These are phyloP conservation scores for Blastocystis sp. DNA, from an alignment of 352 stramenopile genomes.

Conservation along the genomic window DNA sequence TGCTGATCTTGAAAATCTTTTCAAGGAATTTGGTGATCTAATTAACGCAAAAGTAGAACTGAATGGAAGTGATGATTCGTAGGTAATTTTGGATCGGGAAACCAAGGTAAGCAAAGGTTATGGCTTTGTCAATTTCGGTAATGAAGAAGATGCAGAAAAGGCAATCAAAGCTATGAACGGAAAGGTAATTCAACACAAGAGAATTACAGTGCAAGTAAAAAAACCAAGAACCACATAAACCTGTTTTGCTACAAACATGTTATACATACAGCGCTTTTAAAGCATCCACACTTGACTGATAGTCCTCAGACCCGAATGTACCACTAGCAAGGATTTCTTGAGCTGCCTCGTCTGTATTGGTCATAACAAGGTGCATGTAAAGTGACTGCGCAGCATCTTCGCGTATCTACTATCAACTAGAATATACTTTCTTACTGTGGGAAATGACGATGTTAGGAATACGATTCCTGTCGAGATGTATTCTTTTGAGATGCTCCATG, in stretches of 20 bases:
- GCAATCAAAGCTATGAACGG: constrained; percentile 9
- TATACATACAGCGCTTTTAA: not conserved
- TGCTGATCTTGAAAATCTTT: not conserved
- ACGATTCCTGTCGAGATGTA: not conserved
- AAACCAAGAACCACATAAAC: not conserved
- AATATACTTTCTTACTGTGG: too few relatives aligned
- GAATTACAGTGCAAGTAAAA: constrained; percentile 22
- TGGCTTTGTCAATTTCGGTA: constrained; percentile 27
- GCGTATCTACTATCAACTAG: not conserved
- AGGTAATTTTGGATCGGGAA: constrained; percentile 8
- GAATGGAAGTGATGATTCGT: not conserved
- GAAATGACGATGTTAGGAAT: not conserved
- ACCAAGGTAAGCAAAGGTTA: not conserved
- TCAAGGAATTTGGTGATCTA: not conserved
- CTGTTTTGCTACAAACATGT: constrained; percentile 23
- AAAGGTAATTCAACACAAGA: not conserved
- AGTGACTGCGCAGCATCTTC: not conserved
- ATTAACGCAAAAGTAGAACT: not conserved
- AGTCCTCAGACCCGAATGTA: not conserved
- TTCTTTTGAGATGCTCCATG: not conserved
- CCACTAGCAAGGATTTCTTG: not conserved
- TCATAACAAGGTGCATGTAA: not conserved
- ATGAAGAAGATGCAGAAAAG: not conserved
- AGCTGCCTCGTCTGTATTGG: not conserved
- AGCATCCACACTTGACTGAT: not conserved